phyloP scores from a whole-genome alignment of 495 filamentous ascomycete species.

The Podospora appendiculata region DNA sequence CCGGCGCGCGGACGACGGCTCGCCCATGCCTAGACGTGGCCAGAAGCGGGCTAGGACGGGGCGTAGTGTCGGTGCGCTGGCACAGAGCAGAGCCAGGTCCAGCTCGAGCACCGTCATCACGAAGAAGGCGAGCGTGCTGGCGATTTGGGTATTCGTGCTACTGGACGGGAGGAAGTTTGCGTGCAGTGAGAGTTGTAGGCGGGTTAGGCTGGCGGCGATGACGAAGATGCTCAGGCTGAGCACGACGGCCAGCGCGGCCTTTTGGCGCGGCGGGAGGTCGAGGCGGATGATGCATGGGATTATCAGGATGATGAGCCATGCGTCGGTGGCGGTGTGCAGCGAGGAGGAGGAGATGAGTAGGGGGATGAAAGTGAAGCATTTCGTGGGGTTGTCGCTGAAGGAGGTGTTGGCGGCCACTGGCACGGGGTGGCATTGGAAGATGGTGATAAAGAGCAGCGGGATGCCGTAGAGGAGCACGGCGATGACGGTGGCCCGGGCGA shows the following conservation, averaged over 20 bases:
- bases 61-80: slow-evolving; percentile 24
- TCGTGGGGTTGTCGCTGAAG: slow-evolving; percentile 16
- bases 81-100: slow-evolving; percentile 25
- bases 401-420: slow-evolving; percentile 13
- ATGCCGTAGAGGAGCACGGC: slow-evolving; percentile 22
- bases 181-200: slow-evolving; percentile 15
- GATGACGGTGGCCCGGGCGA: slow-evolving; percentile 24
- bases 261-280: slow-evolving; percentile 24
- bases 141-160: no score
- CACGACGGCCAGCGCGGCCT: slow-evolving; percentile 23
- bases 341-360: slow-evolving; percentile 25
- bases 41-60: slow-evolving; percentile 17
- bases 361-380: slow-evolving; percentile 24
- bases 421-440: slow-evolving; percentile 32
- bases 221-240: slow-evolving; percentile 29
- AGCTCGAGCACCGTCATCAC: slow-evolving; percentile 27
- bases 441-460: slow-evolving; percentile 27
- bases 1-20: neutral
- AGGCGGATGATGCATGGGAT: slow-evolving; percentile 27
- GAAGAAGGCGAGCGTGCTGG: slow-evolving; percentile 18
- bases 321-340: slow-evolving; percentile 26
- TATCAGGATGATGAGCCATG: slow-evolving; percentile 29
- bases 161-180: slow-evolving; percentile 1
- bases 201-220: slow-evolving; percentile 25
- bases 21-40: slow-evolving; percentile 13